Base-by-base conservation (phyloP, 2,329 filamentous ascomycete species). In the Magnaporthiopsis rhizophila region DNA sequence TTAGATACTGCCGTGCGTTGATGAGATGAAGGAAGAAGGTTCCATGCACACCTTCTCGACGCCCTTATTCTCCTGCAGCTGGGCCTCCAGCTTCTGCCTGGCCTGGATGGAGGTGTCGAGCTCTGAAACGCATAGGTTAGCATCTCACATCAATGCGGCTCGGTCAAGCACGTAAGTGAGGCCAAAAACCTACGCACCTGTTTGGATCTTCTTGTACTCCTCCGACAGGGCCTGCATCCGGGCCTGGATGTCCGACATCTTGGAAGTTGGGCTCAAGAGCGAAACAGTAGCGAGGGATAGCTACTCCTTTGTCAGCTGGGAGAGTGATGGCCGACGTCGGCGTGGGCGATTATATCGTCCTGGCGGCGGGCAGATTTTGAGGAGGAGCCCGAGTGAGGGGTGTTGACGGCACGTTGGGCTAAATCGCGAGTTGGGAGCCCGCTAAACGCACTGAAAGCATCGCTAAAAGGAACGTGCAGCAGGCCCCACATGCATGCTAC, bases 21-120 rank as follows among this genome's bases (percentile, higher is more conserved):
- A 11, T 30, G 18, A 8, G 30, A 3, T 38, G 2, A 2, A 3
- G 34, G 36, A 38, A 13, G 1, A 34, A 34, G 30, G 24, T 3
- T 11, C n/a, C 28, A 26, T n/a, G 64, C 75, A 59, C 69, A 91
- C 91, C 78, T 91, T 89, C 75, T 96, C 87, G 12, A 99, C 95
- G 21, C 89, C 88, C 61, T 88, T 79, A 74, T 98, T 99, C 76
- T 99, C 95, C 73, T 97, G 91, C 75, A 90, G 90, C 76, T 99
- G 95, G 8, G 92, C 90, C 75, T 97, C 93, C 8, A 99, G 86
- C 77, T 90, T 96, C 79, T 99, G 93, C 67, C 93, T 86, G 12
- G 92, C 90, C 59, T 87, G 83, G 32, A 98, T 86, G 24, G 86
- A 80, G 58, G 81, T 84, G 75, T 92, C 90, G 64, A 98, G 84